Evolutionary conservation across 805 yeast species (phyloP), one percentile per base, ranked within the genome.

Genomic region (Zygotorulaspora sp.): DNA sequence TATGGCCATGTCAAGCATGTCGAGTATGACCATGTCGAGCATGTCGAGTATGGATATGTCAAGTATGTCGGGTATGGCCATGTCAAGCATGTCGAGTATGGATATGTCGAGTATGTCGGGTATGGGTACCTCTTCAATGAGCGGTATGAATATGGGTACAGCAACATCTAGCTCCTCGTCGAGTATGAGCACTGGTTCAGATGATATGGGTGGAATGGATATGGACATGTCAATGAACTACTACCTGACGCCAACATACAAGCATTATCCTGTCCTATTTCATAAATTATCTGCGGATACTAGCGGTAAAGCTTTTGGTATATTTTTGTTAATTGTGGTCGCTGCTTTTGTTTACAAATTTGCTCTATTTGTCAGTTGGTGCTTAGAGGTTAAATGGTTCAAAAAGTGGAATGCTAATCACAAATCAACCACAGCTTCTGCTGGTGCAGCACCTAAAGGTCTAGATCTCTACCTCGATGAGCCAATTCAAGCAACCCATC

Each of bases 271-370:
- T 0, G 86, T 83, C 0, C 52, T 83, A 4, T 83, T 83, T 62
- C 61, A 68, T 41, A 61, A 63, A 0, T 60, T 83, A 32, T 51
- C 53, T 9, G 90, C 90, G 2, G 48, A 64, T 2, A 65, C 62
- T 28, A 73, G 73, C 17, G 87, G 71, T 7, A 71, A 72, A 36
- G 88, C 85, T 0, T 83, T 83, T 57, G 94, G 90, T 16, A 81
- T 83, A 11, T 83, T 83, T 52, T 62, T 77, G 23, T 62, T 79
- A 10, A 55, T 83, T 15, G 75, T 83, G 53, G 73, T 72, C 18
- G 63, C 75, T 2, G 78, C 80, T 0, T 74, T 83, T 52, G 63
- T 71, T 24, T 68, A 78, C 42, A 73, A 83, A 53, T 80, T 83
- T 2, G 37, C 79, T 5, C 71, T 74, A 30, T 82, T 81, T 55